Evolutionary conservation across 2,329 filamentous ascomycete genomes (phyloP).

Genomic region (Fusarium nisikadoi): DNA sequence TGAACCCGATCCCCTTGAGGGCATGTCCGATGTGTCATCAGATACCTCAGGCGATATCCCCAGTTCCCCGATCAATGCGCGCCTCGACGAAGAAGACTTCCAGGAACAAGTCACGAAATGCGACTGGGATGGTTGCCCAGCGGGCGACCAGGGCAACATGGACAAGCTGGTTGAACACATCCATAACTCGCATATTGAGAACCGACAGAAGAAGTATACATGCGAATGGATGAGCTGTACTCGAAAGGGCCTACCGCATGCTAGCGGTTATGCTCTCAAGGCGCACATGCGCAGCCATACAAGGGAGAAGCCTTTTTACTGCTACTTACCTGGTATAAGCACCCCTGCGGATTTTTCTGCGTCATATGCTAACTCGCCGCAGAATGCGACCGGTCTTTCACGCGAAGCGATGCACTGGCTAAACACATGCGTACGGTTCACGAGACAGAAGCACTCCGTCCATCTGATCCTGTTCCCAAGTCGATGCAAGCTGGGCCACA

Average conservation of each 20-base stretch:
- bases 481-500: slow-evolving; percentile 64
- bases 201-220: slow-evolving; percentile 94
- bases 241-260: slow-evolving; percentile 89
- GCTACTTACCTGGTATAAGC: slow-evolving; percentile 83
- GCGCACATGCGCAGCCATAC: slow-evolving; percentile 99
- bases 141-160: slow-evolving; percentile 81
- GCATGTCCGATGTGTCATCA: slow-evolving; percentile 80
- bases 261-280: slow-evolving; percentile 93
- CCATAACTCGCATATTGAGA: slow-evolving; percentile 93
- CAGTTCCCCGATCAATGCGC: slow-evolving; percentile 73
- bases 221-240: slow-evolving; percentile 95
- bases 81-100: slow-evolving; percentile 78
- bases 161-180: slow-evolving; percentile 84
- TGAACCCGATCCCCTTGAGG: slow-evolving; percentile 64
- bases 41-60: slow-evolving; percentile 90
- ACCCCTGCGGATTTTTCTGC: background rate
- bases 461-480: slow-evolving; percentile 78
- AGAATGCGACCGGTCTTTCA: slow-evolving; percentile 99
- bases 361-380: slow-evolving; percentile 32
- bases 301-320: slow-evolving; percentile 98
- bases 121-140: slow-evolving; percentile 79
- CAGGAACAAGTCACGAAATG: slow-evolving; percentile 83
- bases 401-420: slow-evolving; percentile 91
- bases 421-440: slow-evolving; percentile 99
- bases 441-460: slow-evolving; percentile 92